Evolutionary conservation across 176 grass and related monocot species (phyloP).

Genomic region (Stipa capillata): DNA sequence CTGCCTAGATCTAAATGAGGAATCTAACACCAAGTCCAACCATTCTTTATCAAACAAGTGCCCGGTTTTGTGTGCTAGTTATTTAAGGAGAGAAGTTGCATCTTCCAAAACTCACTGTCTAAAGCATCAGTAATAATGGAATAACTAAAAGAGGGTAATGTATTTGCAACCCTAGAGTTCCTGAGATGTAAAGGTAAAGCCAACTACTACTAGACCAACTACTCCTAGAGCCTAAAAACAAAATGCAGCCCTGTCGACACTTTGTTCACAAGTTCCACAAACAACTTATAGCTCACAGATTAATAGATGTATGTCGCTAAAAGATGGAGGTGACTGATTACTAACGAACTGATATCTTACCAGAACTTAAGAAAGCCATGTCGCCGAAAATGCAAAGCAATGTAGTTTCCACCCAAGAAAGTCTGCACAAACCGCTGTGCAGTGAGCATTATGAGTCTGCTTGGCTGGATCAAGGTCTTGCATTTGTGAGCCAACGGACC

Average conservation of each 20-base stretch:
- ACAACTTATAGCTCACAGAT: not conserved
- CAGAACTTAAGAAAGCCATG: conserved; percentile 97
- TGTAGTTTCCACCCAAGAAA: conserved; percentile 80
- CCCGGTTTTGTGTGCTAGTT: not conserved
- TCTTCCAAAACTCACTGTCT: not conserved
- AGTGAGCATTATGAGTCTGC: conserved; percentile 63
- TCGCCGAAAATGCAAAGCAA: conserved; percentile 92
- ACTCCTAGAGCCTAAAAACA: conserved; percentile 4
- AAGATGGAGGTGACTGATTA: not conserved
- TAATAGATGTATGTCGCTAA: not conserved
- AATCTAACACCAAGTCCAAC: not conserved
- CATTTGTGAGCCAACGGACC: conserved; percentile 85
- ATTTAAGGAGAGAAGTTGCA: not conserved
- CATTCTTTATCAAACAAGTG: conserved; percentile 15
- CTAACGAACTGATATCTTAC: conserved; percentile 20
- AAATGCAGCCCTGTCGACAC: not conserved
- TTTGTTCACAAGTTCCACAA: not conserved
- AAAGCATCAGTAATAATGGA: conserved; percentile 1
- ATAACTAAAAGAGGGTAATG: not conserved
- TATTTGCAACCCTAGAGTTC: not conserved
- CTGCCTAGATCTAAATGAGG: conserved; percentile 2
- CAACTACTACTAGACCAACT: not conserved
- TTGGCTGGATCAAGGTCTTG: conserved; percentile 77
- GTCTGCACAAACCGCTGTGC: conserved; percentile 93
- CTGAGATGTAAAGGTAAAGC: not conserved